Base-by-base conservation (phyloP, 306 rosid genomes). In the Aeschynomene evenia region DNA sequence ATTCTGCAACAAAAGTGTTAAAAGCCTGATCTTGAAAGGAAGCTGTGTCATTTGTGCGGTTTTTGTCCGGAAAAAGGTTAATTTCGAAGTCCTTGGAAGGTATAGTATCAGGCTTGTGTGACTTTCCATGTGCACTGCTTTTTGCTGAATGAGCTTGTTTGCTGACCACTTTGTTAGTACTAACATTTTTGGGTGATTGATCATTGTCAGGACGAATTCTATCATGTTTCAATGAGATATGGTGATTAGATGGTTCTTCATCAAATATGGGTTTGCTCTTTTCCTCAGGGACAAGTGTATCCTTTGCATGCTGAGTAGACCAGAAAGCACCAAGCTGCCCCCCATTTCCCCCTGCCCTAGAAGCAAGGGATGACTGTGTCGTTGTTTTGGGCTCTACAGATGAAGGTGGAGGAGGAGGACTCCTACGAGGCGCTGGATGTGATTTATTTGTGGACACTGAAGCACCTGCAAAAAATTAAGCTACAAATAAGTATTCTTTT, bases 311-410 rank as follows among this genome's bases (percentile, higher is more conserved):
- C 79, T 78, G 78, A 39, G 92, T 82, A 65, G 95, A 88, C 99
- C 99, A 90, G 84, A 91, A 94, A 33, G 91, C 96, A 62, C 98
- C 98, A 76, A 90, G 83, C 68, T 72, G 79, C 48, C 87, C 96
- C 58, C 76, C 92, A 75, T 65, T 81, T 66, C 83, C 88, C 66
- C 83, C 88, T 63, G 80, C 84, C 79, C 59, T 79, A 18, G 96
- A 68, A 53, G 83, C 31, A 77, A 4, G 72, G 56, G 88, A 74
- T 61, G 81, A 66, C 58, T 83, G 96, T 77, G 87, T 64, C 23
- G 90, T 61, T 81, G 71, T 89, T 77, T 85, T 85, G 58, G 83
- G 68, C 66, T 90, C 96, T 66, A 26, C 84, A 28, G 80, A 73
- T 26, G 92, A 82, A 57, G 96, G 88, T 34, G 92, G 92, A 18